phyloP scores from a whole-genome alignment of 352 stramenopile species.

The Globisporangium cederbergense region DNA sequence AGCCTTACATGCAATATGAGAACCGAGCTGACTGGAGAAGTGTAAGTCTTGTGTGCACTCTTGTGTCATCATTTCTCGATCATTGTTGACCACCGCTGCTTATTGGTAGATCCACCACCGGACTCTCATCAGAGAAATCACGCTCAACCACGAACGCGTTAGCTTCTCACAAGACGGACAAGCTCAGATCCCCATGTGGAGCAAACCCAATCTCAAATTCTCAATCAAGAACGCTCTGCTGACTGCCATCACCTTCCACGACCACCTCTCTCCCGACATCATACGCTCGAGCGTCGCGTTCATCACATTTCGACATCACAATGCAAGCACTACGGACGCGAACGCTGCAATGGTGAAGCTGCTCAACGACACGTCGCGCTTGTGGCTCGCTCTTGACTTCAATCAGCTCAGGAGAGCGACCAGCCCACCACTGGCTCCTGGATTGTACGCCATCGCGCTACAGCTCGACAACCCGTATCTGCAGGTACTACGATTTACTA shows the following conservation, averaged over 20 bases:
- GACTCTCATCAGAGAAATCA: slow-evolving; percentile 8
- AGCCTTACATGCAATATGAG: background rate
- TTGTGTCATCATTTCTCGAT: background rate
- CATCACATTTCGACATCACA: background rate
- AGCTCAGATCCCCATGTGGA: slow-evolving; percentile 5
- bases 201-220: background rate
- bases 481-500: slow-evolving; percentile 5
- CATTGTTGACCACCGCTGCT: background rate
- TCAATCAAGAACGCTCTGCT: background rate
- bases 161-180: background rate
- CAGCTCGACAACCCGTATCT: slow-evolving; percentile 11
- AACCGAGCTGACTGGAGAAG: background rate
- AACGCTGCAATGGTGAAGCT: background rate
- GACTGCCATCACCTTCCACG: background rate
- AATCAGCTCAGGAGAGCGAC: background rate
- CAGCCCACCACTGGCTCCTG: background rate
- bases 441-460: slow-evolving; percentile 8
- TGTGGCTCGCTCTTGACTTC: slow-evolving; percentile 14
- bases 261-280: background rate
- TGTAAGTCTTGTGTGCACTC: background rate
- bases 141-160: slow-evolving; percentile 12
- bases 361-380: background rate
- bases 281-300: background rate
- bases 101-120: background rate
- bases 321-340: background rate